Conservation (phyloP, 805 yeast species). For the Cyberlindnera maritima region DNA sequence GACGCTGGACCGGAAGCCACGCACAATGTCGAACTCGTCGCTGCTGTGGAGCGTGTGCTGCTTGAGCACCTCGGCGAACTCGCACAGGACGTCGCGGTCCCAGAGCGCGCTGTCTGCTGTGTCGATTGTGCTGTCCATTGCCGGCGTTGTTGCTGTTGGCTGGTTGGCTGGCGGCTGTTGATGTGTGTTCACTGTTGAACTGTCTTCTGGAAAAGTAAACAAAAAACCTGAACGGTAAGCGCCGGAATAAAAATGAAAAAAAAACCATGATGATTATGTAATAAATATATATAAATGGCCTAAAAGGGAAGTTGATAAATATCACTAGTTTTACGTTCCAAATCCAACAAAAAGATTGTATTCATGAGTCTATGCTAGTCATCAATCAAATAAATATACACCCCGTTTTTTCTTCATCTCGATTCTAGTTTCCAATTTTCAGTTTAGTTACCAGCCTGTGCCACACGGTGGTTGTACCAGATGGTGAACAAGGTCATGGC, state of each 20-base stretch:
- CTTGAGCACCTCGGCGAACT: conserved; percentile 40
- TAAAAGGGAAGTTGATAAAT: conserved; percentile 3
- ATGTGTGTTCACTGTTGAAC: too few relatives aligned
- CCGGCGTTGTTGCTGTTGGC: too few relatives aligned
- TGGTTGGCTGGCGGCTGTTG: too few relatives aligned
- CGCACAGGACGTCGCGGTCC: conserved; percentile 22
- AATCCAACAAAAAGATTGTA: neutral
- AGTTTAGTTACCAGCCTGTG: neutral
- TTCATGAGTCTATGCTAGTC: neutral
- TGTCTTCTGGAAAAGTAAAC: conserved; percentile 3
- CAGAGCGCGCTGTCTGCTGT: conserved; percentile 6
- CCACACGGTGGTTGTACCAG: conserved; percentile 17
- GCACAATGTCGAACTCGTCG: conserved; percentile 46
- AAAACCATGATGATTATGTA: neutral
- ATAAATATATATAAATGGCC: neutral
- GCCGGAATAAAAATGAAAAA: neutral
- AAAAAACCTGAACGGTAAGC: neutral
- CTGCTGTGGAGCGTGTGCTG: conserved; percentile 26
- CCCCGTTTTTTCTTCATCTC: neutral
- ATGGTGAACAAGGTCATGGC: conserved; percentile 14
- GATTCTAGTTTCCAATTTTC: too few relatives aligned
- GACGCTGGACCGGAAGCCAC: conserved; percentile 45
- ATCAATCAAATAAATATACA: neutral
- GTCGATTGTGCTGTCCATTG: conserved; percentile 4
- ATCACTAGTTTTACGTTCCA: too few relatives aligned